These are phyloP conservation scores for Aureobasidium sp. DNA, from an alignment of 2,329 filamentous ascomycete species.

Conservation along the genomic window DNA sequence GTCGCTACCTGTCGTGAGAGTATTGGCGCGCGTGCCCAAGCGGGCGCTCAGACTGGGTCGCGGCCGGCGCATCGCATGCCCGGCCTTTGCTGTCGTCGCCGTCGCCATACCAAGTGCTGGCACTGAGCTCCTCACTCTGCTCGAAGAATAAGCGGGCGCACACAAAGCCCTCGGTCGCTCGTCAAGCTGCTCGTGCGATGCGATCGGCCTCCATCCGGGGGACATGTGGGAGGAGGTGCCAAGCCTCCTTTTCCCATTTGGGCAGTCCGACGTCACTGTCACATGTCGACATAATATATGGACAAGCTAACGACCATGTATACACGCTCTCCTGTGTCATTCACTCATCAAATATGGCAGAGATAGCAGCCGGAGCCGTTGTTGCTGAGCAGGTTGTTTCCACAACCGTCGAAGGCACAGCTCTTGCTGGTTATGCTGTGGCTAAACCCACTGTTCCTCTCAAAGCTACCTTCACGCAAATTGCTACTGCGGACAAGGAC, in stretches of 20 bases:
- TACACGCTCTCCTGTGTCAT: neutral
- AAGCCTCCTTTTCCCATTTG: neutral
- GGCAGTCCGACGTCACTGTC: neutral
- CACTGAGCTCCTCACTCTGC: neutral
- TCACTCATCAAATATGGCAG: constrained; percentile 28
- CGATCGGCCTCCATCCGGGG: constrained; percentile 2
- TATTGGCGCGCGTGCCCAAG: constrained; percentile 4
- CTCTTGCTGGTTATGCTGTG: constrained; percentile 35
- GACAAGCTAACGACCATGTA: neutral
- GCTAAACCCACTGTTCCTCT: constrained; percentile 38
- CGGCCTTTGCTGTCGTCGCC: constrained; percentile 27
- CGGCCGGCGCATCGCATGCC: constrained; percentile 38
- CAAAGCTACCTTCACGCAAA: constrained; percentile 36
- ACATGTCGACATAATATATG: neutral
- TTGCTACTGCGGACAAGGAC: constrained; percentile 34
- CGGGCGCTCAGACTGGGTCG: constrained; percentile 28
- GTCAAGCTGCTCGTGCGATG: constrained; percentile 1
- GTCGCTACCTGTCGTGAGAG: constrained; percentile 23
- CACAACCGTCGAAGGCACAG: constrained; percentile 33
- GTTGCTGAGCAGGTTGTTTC: constrained; percentile 37
- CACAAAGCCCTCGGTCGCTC: neutral
- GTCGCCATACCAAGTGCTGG: constrained; percentile 26
- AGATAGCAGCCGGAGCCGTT: constrained; percentile 34
- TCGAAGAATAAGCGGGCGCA: neutral
- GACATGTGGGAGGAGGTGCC: neutral